Base-by-base conservation (phyloP, 2,329 filamentous ascomycete species). In the Alternaria atra region DNA sequence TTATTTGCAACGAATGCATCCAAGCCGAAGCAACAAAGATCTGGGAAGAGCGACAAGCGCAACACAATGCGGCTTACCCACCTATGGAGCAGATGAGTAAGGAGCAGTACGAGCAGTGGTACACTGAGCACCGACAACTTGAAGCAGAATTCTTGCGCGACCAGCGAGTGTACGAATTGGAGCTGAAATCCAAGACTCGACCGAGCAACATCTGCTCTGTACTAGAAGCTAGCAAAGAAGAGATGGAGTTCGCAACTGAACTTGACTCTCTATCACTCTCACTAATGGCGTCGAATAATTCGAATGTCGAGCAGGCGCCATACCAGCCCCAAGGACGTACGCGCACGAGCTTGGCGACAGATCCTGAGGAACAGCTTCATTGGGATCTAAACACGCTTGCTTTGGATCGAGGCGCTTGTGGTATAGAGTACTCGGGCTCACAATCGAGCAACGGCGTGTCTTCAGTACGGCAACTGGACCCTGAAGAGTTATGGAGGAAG, bases 341-440 rank as follows among this genome's bases (percentile, higher is more conserved):
- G 15, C 68, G 74, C 13, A 58, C 64, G 10, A 75, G 65, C 42
- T 44, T 78, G 25, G 73, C 74, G 9, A 71, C 54, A 27, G 76
- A 78, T 54, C 62, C 73, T 1, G 74, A 75, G 9, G 74, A 78
- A 63, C 74, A 77, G 46, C 65, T 78, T 8, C 76, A 77, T 50
- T 78, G 76, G 76, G 63, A 69, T 35, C 66, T 78, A 17, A 74
- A 74, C 17, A 69, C 73, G 6, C 69, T 77, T 23, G 62, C 69
- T 34, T 58, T 77, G 23, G 73, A 73, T 37, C 73, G 75, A 4
- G 74, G 75, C 15, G 72, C 74, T 20, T 77, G 75, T 56, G 71
- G 75, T 3, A 67, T 75, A 3, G 74, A 77, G 51, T 77, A 75
- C 34, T 66, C 73, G 2, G 55, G 62, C 2, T 56, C 66, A 8